A percentile compares a stretch with the other conserved stretches of the same genome.
Evolutionary conservation across 805 yeast species (phyloP).

Genomic region (Barnettozyma salicaria): DNA sequence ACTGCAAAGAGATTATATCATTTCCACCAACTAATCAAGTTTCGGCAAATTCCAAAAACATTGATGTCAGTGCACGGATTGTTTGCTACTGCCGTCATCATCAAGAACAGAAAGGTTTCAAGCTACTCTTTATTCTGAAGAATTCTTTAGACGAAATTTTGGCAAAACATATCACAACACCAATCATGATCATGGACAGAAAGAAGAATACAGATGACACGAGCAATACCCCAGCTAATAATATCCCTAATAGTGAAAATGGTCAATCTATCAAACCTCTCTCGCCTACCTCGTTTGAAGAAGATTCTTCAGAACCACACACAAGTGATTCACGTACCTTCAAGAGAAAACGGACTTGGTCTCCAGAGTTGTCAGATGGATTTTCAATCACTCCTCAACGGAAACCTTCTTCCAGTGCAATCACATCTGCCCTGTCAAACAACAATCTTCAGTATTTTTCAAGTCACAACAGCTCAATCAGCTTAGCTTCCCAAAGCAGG

Average conservation of each 20-base stretch:
- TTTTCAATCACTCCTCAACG: conserved; percentile 34
- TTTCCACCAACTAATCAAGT: conserved; percentile 42
- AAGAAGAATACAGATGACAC: conserved; percentile 41
- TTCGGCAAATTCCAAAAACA: conserved; percentile 29
- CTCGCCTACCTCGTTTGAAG: conserved; percentile 61
- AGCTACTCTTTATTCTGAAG: conserved; percentile 59
- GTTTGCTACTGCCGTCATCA: conserved; percentile 97
- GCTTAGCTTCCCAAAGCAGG: conserved; percentile 11
- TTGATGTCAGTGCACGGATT: conserved; percentile 63
- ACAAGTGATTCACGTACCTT: conserved; percentile 35
- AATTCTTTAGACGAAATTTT: conserved; percentile 56
- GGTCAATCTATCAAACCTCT: conserved; percentile 31
- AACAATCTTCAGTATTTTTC: conserved; percentile 1
- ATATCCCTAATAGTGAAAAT: conserved; percentile 16
- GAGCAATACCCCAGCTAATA: conserved; percentile 1
- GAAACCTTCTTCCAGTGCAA: conserved; percentile 31
- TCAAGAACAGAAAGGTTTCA: conserved; percentile 80
- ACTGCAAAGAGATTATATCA: conserved; percentile 81
- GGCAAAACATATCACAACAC: conserved; percentile 64
- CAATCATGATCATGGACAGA: conserved; percentile 91
- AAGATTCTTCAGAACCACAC: conserved; percentile 49
- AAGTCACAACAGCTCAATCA: conserved; percentile 12
- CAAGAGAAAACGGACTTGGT: conserved; percentile 42
- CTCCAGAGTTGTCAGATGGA: conserved; percentile 28
- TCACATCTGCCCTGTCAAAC: conserved; percentile 20